Evolutionary conservation across 2,329 filamentous ascomycete species (phyloP).

Genomic region (Raffaelea albimanens): DNA sequence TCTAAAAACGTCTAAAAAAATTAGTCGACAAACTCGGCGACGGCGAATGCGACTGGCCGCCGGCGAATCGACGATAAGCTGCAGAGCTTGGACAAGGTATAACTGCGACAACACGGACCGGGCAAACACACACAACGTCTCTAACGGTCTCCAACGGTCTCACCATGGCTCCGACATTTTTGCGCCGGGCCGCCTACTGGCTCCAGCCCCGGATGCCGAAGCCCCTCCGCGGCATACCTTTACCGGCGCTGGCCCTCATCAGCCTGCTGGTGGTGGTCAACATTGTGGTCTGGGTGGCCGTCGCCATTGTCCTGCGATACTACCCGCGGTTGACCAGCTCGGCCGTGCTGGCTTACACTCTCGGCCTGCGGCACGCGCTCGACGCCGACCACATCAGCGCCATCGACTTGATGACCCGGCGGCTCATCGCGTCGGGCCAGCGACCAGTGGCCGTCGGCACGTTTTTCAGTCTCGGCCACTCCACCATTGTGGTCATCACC

Average conservation of each 20-base stretch:
- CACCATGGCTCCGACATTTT: background rate
- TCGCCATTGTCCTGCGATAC: constrained; percentile 42
- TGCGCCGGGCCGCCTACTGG: background rate
- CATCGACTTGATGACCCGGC: constrained; percentile 90
- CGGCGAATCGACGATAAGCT: too few relatives aligned
- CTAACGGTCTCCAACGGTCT: too few relatives aligned
- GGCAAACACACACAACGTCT: too few relatives aligned
- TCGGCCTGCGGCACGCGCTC: constrained; percentile 88
- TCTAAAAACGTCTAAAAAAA: too few relatives aligned
- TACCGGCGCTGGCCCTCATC: constrained; percentile 37
- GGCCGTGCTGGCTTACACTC: constrained; percentile 75
- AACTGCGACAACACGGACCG: too few relatives aligned
- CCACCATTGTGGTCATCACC: constrained; percentile 83
- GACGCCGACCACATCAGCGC: constrained; percentile 86
- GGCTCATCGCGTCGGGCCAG: constrained; percentile 77
- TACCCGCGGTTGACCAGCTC: constrained; percentile 61
- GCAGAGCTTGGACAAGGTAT: too few relatives aligned
- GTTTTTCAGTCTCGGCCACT: constrained; percentile 90
- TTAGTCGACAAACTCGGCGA: too few relatives aligned
- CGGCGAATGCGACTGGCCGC: too few relatives aligned
- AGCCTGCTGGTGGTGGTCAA: constrained; percentile 40
- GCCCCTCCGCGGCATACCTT: constrained; percentile 19
- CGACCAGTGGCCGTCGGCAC: constrained; percentile 86
- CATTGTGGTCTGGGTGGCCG: constrained; percentile 42
- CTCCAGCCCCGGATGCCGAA: constrained; percentile 15